These are phyloP conservation scores for Saksenaea vasiformis DNA, from an alignment of 371 early-diverging fungal species.

Conservation along the genomic window DNA sequence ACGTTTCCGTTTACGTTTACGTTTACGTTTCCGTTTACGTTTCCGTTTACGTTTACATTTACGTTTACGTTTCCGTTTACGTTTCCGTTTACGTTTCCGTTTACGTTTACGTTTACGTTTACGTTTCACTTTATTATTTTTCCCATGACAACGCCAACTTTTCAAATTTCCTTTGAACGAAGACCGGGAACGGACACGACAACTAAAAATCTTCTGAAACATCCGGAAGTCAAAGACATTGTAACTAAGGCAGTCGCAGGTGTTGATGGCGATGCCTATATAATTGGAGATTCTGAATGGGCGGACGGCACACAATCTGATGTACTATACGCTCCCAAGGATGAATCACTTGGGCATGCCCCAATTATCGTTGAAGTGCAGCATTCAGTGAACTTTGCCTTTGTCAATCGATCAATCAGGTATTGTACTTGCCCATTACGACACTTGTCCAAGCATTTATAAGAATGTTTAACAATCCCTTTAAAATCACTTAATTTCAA, in stretches of 20 bases:
- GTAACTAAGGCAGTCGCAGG: slow-evolving; percentile 17
- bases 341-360: slow-evolving; percentile 16
- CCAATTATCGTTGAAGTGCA: slow-evolving; percentile 17
- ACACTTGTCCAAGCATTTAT: too few relatives aligned
- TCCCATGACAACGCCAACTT: too few relatives aligned
- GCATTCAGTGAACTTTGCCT: slow-evolving; percentile 18
- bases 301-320: slow-evolving; percentile 16
- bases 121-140: too few relatives aligned
- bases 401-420: slow-evolving; percentile 18
- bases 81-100: too few relatives aligned
- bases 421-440: slow-evolving; percentile 6
- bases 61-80: too few relatives aligned
- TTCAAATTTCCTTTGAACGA: slow-evolving; percentile 3
- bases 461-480: too few relatives aligned
- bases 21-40: too few relatives aligned
- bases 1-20: too few relatives aligned
- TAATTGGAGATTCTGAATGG: slow-evolving; percentile 17
- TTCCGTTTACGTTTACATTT: background rate
- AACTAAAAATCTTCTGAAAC: slow-evolving; percentile 17
- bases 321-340: slow-evolving; percentile 13
- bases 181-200: slow-evolving; percentile 15
- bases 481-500: too few relatives aligned
- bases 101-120: too few relatives aligned
- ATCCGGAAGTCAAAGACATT: slow-evolving; percentile 18
- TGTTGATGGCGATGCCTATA: slow-evolving; percentile 18